Conservation (phyloP, 2,329 filamentous ascomycete genomes). For the Fusarium papillatum region DNA sequence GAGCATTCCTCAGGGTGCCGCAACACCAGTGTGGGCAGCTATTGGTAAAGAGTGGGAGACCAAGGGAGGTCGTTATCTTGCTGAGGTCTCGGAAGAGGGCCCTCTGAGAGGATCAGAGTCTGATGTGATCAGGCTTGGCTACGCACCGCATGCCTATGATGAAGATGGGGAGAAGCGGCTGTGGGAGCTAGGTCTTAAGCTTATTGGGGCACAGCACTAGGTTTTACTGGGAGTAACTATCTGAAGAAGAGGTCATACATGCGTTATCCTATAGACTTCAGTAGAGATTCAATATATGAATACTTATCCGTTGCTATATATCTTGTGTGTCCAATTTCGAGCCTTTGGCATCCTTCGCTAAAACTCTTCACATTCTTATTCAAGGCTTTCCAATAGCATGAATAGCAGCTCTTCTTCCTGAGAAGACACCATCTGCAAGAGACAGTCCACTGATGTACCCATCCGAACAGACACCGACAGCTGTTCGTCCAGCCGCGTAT, state of each 20-base stretch:
- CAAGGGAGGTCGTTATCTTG: background rate
- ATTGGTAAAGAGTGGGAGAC: background rate
- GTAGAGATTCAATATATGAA: background rate
- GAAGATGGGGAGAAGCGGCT: background rate
- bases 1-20: background rate
- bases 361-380: background rate
- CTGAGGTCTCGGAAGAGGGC: background rate
- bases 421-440: background rate
- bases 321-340: background rate
- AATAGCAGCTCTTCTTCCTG: background rate
- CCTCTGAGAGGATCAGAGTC: background rate
- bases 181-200: background rate
- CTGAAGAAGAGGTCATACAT: background rate
- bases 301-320: background rate
- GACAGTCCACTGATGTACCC: background rate
- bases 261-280: background rate
- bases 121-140: background rate
- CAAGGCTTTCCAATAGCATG: background rate
- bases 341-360: rapidly evolving
- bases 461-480: background rate
- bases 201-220: background rate
- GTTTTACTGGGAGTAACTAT: background rate
- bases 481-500: background rate
- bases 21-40: background rate
- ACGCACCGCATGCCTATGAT: background rate